phyloP scores from a whole-genome alignment of 108 stramenopile genomes.

The Seminavis robusta region DNA sequence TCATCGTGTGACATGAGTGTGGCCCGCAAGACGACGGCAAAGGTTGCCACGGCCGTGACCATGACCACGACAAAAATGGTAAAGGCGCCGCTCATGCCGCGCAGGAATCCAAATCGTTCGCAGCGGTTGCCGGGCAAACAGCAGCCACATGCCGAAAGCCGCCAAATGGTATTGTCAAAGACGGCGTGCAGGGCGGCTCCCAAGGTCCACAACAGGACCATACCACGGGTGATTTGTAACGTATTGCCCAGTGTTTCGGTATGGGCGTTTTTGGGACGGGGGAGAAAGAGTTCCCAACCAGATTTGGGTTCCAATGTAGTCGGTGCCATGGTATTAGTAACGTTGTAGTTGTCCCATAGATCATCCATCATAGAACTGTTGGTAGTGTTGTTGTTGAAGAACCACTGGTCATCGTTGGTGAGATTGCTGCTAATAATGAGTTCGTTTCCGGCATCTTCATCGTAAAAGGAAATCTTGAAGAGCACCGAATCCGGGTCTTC shows the following conservation, averaged over 20 bases:
- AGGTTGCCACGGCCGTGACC: slow-evolving; percentile 20
- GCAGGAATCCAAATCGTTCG: background rate
- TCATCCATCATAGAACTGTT: too few species aligned
- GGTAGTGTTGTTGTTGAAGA: background rate
- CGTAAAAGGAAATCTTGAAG: too few species aligned
- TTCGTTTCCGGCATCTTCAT: too few species aligned
- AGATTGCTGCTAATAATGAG: too few species aligned
- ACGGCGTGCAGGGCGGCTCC: slow-evolving; percentile 38
- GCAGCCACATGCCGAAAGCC: slow-evolving; percentile 48
- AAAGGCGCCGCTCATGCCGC: too few species aligned
- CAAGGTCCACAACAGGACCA: slow-evolving; percentile 45
- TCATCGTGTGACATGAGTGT: slow-evolving; percentile 13
- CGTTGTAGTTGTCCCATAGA: too few species aligned
- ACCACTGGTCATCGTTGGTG: background rate
- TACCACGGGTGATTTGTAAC: slow-evolving; percentile 34
- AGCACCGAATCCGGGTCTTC: background rate
- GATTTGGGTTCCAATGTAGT: too few species aligned
- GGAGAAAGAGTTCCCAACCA: too few species aligned
- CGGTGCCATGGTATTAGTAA: too few species aligned
- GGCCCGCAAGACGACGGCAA: slow-evolving; percentile 32
- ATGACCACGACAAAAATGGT: too few species aligned
- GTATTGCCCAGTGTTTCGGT: background rate
- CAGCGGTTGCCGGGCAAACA: slow-evolving; percentile 29
- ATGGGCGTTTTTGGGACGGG: too few species aligned
- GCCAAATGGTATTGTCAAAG: slow-evolving; percentile 57